These are phyloP conservation scores for Kalmusia sp. DNA, from an alignment of 2,329 filamentous ascomycete species.

Conservation along the genomic window DNA sequence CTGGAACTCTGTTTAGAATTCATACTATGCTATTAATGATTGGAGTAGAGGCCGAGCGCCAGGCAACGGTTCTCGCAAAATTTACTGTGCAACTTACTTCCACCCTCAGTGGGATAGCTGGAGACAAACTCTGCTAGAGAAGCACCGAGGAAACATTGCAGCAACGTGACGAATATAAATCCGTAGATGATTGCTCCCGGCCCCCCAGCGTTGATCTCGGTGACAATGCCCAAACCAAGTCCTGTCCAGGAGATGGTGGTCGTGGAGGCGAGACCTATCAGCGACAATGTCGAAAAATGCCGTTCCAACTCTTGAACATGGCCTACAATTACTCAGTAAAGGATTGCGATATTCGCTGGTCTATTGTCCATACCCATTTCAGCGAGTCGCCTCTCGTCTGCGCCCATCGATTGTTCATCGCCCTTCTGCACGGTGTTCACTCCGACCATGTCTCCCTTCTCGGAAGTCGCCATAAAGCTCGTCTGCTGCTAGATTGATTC, in stretches of 20 bases:
- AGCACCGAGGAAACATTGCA: slow-evolving; percentile 16
- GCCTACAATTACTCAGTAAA: slow-evolving; percentile 2
- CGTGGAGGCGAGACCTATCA: slow-evolving; percentile 17
- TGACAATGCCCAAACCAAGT: slow-evolving; percentile 15
- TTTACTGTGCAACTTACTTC: too few species aligned
- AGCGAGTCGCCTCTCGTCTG: slow-evolving; percentile 14
- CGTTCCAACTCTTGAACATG: slow-evolving; percentile 15
- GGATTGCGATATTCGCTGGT: neutral
- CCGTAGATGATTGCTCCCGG: slow-evolving; percentile 18
- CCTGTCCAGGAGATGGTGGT: slow-evolving; percentile 20
- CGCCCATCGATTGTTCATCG: neutral
- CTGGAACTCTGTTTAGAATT: neutral
- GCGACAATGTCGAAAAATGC: slow-evolving; percentile 13
- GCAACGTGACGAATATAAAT: slow-evolving; percentile 13
- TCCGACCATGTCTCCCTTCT: neutral
- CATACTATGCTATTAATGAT: too few species aligned
- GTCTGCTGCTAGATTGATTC: too few species aligned
- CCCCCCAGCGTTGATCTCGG: slow-evolving; percentile 17
- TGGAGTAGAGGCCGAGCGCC: too few species aligned
- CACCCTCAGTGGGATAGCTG: slow-evolving; percentile 16
- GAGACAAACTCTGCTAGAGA: slow-evolving; percentile 19
- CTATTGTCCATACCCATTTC: slow-evolving; percentile 12
- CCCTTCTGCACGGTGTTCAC: neutral
- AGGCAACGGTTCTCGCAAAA: too few species aligned
- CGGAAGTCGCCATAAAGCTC: neutral